Conservation (phyloP, 148 eudicot species). For the Pouteria glomerata region DNA sequence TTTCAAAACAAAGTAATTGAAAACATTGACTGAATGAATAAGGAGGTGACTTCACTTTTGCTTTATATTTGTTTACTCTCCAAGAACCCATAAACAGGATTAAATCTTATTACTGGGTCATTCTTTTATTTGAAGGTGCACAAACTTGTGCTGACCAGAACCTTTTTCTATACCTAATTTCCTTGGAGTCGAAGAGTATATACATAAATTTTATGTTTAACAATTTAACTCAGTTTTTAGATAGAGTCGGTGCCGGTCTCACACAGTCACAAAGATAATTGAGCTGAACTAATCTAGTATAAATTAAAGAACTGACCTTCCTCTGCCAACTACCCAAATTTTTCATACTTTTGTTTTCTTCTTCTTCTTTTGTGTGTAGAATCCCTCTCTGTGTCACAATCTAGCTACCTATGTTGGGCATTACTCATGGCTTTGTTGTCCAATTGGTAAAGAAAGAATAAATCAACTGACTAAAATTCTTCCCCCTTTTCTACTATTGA, state of each 20-base stretch:
- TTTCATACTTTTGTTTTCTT: not conserved
- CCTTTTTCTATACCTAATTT: not conserved
- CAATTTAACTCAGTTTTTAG: not conserved
- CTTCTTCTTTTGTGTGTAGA: not conserved
- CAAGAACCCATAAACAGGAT: not conserved
- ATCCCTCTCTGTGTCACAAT: not conserved
- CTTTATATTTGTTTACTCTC: no score
- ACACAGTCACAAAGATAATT: not conserved
- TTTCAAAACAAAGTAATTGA: no score
- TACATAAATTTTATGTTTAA: no score
- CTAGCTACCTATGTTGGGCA: no score
- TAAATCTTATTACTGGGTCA: not conserved
- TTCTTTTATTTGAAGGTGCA: not conserved
- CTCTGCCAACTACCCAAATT: not conserved
- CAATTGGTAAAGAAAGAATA: no score
- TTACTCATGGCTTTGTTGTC: no score
- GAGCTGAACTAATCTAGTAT: no score
- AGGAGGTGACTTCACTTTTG: no score
- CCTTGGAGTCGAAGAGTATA: not conserved
- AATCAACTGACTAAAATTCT: no score
- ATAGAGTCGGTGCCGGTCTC: not conserved
- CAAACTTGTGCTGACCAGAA: not conserved
- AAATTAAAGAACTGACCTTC: not conserved
- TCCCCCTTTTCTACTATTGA: no score
- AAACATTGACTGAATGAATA: no score